Evolutionary conservation across 192 early-diverging fungal species (phyloP), one percentile per base, ranked within the genome.

Genomic region (Dissophora ornata): DNA sequence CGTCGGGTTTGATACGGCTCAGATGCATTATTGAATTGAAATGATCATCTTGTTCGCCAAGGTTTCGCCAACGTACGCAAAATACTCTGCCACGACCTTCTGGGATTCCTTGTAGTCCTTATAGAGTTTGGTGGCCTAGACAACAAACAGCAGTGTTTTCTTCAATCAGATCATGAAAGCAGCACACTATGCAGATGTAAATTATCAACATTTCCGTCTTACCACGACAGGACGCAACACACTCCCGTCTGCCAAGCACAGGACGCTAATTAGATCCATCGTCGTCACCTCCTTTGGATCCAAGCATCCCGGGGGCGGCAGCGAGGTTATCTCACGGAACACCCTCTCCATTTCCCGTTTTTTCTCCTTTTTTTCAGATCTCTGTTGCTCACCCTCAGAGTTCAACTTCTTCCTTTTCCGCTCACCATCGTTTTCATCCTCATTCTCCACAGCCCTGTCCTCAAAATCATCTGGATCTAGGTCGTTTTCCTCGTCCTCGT

Each of bases 21-120:
- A n/a, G n/a, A n/a, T n/a, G n/a, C 12, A 10, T 40, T 42, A 68
- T 12, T 25, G 66, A 16, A 68, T 36, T 18, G 58, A 59, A 33
- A 71, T 55, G 19, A 81, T 55, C 66, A 83, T 80, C 13, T 38
- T 28, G 12, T 62, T 57, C 22, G 81, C 77, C 13, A 84, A 46
- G 4, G 69, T 64, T 12, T 50, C 26, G 7, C 82, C 81, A 9
- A 83, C 61, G 34, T 64, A 57, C 4, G 64, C 28, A 29, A 41
- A 65, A 55, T 74, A 77, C 19, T 80, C 42, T 40, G 40, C 52
- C 16, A 77, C 53, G 7, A 16, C 16, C 2, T 67, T 32, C 18
- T 28, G 50, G 13, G 62, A 16, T 3, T 47, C 36, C 38, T 57
- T 56, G 26, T 57, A 11, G 24, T 34, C 57, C 22, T 54, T 50